Evolutionary conservation across 2,329 filamentous ascomycete genomes (phyloP), one percentile per base, ranked within the genome.

Genomic region (Colletotrichum sp.): DNA sequence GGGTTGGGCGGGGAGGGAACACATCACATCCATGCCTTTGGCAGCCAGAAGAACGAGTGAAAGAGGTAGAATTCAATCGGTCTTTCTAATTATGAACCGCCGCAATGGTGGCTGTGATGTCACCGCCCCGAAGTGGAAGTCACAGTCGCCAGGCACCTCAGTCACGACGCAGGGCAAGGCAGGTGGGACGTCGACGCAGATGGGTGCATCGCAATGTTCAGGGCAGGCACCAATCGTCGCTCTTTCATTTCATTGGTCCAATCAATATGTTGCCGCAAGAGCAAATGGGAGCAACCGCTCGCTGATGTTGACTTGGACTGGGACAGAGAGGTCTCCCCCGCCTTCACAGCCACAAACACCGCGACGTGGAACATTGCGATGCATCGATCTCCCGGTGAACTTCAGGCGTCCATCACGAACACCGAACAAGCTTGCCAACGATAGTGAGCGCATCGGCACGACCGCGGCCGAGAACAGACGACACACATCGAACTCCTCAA

Each of bases 1-100:
- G 1, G 21, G 13, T 18, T 59, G 21, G n/a, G 6, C 5, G 3
- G 24, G 3, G 3, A 26, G 5, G 24, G 1, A 0, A 26, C 6
- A 59, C 10, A 59, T 57, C 21, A 59, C 24, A 28, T 28, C 21
- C n/a, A 2, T 18, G 55, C 3, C 24, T 57, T 32, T 0, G 0
- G 32, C 12, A 34, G 32, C 10, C 10, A 32, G 2, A 12, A 34
- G 1, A 34, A 34, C 32, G 32, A 34, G 32, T 1, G 32, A 28
- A 59, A 59, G 55, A 59, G 7, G 55, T 18, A 52, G 18, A 21
- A 0, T n/a, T 5, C 9, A 52, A 21, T 6, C 1, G 44, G 0
- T 52, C 44, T 52, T 52, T 52, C 44, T 52, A 1, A 2, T 4
- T 21, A n/a, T n/a, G 44, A 21, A 52, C 12, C 0, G 44, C 18